Conservation (phyloP, 2,329 filamentous ascomycete genomes). For the Cladosporium sp. region DNA sequence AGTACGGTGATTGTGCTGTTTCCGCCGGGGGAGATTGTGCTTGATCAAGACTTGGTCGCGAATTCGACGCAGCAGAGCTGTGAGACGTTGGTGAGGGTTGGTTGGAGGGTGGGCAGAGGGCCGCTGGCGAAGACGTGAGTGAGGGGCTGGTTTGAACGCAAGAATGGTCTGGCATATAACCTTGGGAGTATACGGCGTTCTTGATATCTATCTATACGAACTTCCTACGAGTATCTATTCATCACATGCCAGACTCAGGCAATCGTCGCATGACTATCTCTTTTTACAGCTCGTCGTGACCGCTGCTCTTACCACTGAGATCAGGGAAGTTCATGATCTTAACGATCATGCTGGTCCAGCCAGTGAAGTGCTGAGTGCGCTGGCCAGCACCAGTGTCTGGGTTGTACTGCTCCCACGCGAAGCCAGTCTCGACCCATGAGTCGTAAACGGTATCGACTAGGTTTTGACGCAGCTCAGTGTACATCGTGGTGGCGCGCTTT, state of each 20-base stretch:
- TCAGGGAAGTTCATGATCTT: conserved; percentile 97
- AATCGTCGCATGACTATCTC: not conserved
- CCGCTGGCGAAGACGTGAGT: not conserved
- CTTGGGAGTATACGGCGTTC: no score
- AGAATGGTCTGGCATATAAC: no score
- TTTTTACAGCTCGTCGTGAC: conserved; percentile 46
- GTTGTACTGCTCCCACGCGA: conserved; percentile 98
- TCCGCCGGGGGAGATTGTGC: conserved; percentile 31
- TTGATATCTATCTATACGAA: no score
- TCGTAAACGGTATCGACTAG: conserved; percentile 83
- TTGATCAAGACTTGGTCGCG: conserved; percentile 38
- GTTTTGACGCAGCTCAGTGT: conserved; percentile 72
- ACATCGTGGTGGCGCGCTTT: conserved; percentile 65
- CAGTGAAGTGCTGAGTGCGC: conserved; percentile 94
- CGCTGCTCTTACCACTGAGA: conserved; percentile 34
- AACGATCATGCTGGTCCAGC: conserved; percentile 97
- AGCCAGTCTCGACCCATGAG: conserved; percentile 85
- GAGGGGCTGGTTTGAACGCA: no score
- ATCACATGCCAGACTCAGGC: no score
- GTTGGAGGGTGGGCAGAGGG: conserved; percentile 28
- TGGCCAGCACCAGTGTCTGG: conserved; percentile 90
- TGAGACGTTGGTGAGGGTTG: conserved; percentile 39
- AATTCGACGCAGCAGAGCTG: conserved; percentile 34
- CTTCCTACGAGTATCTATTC: no score
- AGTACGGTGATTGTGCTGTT: conserved; percentile 40